A percentile compares a stretch with the other conserved stretches of the same genome.
These are phyloP conservation scores for Phytophthora fragariaefolia DNA, from an alignment of 352 stramenopile genomes.

Conservation along the genomic window DNA sequence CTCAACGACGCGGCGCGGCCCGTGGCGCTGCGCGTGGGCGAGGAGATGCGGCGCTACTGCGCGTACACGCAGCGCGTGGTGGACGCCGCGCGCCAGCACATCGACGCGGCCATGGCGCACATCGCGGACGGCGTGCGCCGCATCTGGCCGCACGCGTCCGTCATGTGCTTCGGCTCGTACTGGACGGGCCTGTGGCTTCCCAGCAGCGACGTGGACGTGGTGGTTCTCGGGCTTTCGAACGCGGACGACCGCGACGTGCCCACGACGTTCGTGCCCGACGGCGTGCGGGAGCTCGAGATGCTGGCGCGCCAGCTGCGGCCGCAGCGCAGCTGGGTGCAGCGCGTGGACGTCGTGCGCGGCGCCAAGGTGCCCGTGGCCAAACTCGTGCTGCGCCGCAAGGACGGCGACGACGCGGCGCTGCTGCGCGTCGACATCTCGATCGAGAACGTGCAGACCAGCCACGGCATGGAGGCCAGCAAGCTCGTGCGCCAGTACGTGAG, in stretches of 20 bases:
- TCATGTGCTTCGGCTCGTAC: conserved; percentile 87
- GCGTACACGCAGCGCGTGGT: conserved; percentile 70
- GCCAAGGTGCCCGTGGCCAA: conserved; percentile 90
- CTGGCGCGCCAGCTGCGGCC: conserved; percentile 55
- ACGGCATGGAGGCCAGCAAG: conserved; percentile 85
- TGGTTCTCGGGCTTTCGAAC: conserved; percentile 75
- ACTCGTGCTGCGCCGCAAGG: conserved; percentile 59
- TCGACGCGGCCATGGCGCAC: conserved; percentile 77
- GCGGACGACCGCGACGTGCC: conserved; percentile 44
- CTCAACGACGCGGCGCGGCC: conserved; percentile 32
- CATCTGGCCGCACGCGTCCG: conserved; percentile 78
- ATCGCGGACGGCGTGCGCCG: conserved; percentile 67
- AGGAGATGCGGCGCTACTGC: conserved; percentile 73
- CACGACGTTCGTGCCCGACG: conserved; percentile 53
- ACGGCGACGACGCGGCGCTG: conserved; percentile 23
- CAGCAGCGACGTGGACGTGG: conserved; percentile 90
- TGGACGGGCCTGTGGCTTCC: conserved; percentile 88
- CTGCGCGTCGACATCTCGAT: conserved; percentile 91
- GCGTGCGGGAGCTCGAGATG: conserved; percentile 62
- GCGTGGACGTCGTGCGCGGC: conserved; percentile 81
- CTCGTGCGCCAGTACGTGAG: conserved; percentile 81
- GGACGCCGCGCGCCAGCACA: conserved; percentile 53
- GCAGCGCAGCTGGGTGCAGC: conserved; percentile 74
- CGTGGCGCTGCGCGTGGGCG: conserved; percentile 42
- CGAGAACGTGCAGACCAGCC: conserved; percentile 81